Conservation (phyloP, 345 rosid genomes). For the Limnanthes douglasii region DNA sequence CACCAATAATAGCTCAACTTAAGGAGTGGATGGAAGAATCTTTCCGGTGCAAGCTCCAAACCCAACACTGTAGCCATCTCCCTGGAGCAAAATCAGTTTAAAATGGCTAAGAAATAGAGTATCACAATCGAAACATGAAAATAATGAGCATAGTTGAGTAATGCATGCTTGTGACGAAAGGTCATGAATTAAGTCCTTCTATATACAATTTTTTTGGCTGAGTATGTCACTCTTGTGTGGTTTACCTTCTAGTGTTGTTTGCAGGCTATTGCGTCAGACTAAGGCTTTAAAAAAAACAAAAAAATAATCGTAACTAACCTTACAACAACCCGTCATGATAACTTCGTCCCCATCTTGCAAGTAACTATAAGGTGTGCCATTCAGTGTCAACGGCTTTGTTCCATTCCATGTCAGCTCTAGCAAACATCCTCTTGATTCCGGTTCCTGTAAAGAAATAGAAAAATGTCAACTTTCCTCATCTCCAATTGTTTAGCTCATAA, state of each 20-base stretch:
- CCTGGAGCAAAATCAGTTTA: no score
- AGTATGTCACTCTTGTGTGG: neutral
- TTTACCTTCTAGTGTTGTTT: neutral
- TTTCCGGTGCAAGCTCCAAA: constrained; percentile 66
- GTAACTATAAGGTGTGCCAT: constrained; percentile 34
- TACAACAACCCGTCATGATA: constrained; percentile 37
- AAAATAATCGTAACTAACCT: constrained; percentile 16
- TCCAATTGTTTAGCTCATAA: no score
- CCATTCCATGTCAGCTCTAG: constrained; percentile 74
- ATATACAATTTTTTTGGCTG: neutral
- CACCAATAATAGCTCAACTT: no score
- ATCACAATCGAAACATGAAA: neutral
- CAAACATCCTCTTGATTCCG: constrained; percentile 57
- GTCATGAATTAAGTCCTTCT: no score
- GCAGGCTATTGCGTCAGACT: no score
- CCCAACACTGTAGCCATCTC: constrained; percentile 51
- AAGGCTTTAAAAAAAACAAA: no score
- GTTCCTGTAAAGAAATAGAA: constrained; percentile 31
- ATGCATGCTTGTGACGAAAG: no score
- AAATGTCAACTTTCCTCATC: no score
- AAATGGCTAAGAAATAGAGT: neutral
- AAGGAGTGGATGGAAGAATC: constrained; percentile 41
- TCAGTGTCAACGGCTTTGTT: constrained; percentile 33
- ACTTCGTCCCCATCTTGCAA: constrained; percentile 81
- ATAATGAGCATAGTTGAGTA: no score